These are phyloP conservation scores for Diutina mesorugosa DNA, from an alignment of 1,139 yeast genomes.

Conservation along the genomic window DNA sequence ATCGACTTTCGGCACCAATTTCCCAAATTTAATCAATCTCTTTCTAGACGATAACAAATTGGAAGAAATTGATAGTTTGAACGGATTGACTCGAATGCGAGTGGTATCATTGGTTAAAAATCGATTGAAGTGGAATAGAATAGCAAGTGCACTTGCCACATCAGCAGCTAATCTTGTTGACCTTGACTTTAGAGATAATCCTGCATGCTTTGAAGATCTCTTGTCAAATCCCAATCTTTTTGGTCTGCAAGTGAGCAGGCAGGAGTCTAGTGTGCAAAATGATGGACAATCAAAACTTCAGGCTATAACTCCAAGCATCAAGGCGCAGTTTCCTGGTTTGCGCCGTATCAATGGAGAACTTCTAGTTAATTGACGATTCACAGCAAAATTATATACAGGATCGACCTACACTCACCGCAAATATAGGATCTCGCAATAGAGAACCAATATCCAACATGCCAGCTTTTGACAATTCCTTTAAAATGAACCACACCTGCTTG, in stretches of 20 bases:
- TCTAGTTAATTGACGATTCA: not conserved
- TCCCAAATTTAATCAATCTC: not conserved
- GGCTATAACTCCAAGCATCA: not conserved
- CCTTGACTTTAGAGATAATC: not conserved
- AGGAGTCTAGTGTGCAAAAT: not conserved
- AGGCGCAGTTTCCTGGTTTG: not conserved
- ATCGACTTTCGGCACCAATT: not conserved
- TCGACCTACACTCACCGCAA: not conserved
- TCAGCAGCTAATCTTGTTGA: not conserved
- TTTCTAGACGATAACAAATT: not conserved
- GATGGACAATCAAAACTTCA: not conserved
- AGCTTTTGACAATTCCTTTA: constrained; percentile 21
- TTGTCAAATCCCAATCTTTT: not conserved
- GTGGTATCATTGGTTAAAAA: not conserved
- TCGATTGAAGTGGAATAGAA: not conserved
- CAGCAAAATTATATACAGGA: not conserved
- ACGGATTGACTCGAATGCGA: not conserved
- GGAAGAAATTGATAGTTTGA: not conserved
- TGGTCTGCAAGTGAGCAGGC: not conserved
- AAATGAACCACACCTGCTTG: constrained; percentile 62
- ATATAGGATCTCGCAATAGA: not conserved
- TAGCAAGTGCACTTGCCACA: not conserved
- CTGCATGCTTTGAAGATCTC: not conserved
- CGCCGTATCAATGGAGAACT: not conserved
- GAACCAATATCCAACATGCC: constrained; percentile 14